phyloP scores from a whole-genome alignment of 768 basidiomycete genomes.

The Trametes meyenii region DNA sequence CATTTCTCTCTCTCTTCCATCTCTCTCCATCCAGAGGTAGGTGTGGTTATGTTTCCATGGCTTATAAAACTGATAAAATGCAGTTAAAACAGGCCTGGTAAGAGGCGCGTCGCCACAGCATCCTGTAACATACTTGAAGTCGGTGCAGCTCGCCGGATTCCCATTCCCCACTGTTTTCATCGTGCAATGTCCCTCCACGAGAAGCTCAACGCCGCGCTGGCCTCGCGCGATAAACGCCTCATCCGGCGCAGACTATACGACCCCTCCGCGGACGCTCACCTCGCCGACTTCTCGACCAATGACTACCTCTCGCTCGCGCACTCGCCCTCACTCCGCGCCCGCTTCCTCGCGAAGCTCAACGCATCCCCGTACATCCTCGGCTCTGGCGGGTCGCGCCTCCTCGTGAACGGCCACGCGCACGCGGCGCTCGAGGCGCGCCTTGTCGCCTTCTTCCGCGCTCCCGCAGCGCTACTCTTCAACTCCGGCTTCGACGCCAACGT shows the following conservation, averaged over 20 bases:
- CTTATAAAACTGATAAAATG: too few species aligned
- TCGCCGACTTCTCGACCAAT: slow-evolving; percentile 83
- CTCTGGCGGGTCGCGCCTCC: slow-evolving; percentile 84
- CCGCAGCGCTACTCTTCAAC: slow-evolving; percentile 82
- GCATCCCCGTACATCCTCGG: slow-evolving; percentile 68
- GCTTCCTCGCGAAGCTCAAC: slow-evolving; percentile 59
- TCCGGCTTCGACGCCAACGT: slow-evolving; percentile 94
- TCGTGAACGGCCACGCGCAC: slow-evolving; percentile 78
- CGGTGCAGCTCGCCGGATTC: neutral
- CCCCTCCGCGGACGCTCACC: slow-evolving; percentile 44
- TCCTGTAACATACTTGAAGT: neutral
- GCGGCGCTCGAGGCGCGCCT: slow-evolving; percentile 71
- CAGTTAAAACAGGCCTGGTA: too few species aligned
- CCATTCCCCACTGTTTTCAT: neutral
- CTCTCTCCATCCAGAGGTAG: neutral
- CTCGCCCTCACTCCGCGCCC: slow-evolving; percentile 55
- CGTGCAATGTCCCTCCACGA: slow-evolving; percentile 33
- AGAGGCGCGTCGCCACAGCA: neutral
- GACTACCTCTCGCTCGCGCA: slow-evolving; percentile 87
- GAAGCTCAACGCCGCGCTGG: slow-evolving; percentile 55
- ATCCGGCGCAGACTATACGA: slow-evolving; percentile 75
- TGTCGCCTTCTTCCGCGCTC: slow-evolving; percentile 58
- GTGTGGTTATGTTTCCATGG: neutral
- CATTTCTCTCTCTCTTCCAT: neutral
- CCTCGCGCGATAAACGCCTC: slow-evolving; percentile 63